Base-by-base conservation (phyloP, 345 rosid species). In the Conringia planisiliqua region DNA sequence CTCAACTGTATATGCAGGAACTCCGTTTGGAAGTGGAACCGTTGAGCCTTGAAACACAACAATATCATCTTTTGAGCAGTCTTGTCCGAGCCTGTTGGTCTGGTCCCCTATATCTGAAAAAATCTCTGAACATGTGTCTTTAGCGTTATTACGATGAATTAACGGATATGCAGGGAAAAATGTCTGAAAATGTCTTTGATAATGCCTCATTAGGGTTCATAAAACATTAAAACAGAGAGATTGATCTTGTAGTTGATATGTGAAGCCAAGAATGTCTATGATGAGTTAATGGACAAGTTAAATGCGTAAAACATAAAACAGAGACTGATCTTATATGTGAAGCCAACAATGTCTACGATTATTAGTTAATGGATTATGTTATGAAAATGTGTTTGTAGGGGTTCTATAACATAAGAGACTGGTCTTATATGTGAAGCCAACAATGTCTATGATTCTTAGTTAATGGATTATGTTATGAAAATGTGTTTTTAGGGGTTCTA, bases 21-120 rank as follows among this genome's bases (percentile, higher is more conserved):
- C 83, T 51, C 96, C 97, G 14, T 75, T 81, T 18, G 89, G 92
- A 56, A 80, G 89, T 2, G 90, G 87, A 16, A 74, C 61, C 27
- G 87, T 82, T 1, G 86, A 54, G 75, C 84, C 90, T 72, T 90
- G 96, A 20, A 47, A 60, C 67, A 92, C 71, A n/a, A 27, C 78
- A 0, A 92, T 80, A 72, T 88, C 97, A 1, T 85, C 86, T 74
- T 85, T 89, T 5, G 96, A 84, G 74, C 93, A 91, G 8, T 39
- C 78, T 52, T 75, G 68, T 6, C 89, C 87, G 0, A 87, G 83
- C 67, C 88, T 60, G n/a, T 85, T 40, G 39, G 38, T 88, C 9
- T 27, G 68, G 0, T 74, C 82, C 1, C 82, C 80, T 13, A 27
- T 58, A 6, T 79, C 85, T 72, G 78, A 43, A 50, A 42, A 20